Percentiles rank a stretch among this genome's conserved stretches.
phyloP scores from a whole-genome alignment of 2,329 filamentous ascomycete genomes.

The Apiospora kogelbergensis region DNA sequence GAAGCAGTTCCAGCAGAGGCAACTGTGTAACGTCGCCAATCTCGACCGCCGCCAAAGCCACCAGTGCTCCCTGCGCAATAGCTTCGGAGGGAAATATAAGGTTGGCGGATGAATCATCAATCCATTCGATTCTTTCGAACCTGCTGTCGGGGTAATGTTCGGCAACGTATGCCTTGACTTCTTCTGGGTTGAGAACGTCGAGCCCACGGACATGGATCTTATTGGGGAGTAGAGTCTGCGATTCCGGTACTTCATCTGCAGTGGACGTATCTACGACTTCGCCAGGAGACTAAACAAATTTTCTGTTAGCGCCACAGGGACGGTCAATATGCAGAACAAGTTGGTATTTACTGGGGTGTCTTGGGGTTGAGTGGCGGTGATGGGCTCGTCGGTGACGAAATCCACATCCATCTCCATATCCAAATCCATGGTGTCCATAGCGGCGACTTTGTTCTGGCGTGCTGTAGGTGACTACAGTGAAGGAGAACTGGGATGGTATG shows the following conservation, averaged over 20 bases:
- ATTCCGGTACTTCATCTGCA: slow-evolving; percentile 20
- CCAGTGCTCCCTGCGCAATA: slow-evolving; percentile 53
- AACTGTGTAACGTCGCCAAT: slow-evolving; percentile 55
- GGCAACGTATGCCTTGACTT: slow-evolving; percentile 74
- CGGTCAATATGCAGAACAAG: not conserved
- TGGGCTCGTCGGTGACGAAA: slow-evolving; percentile 44
- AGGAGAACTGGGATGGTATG: not conserved
- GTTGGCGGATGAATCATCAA: slow-evolving; percentile 90
- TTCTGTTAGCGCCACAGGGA: not conserved
- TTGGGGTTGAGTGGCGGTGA: slow-evolving; percentile 29
- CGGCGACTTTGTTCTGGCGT: slow-evolving; percentile 8
- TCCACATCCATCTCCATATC: slow-evolving; percentile 72
- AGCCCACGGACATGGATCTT: slow-evolving; percentile 86
- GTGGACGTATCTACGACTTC: slow-evolving; percentile 37
- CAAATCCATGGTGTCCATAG: slow-evolving; percentile 59
- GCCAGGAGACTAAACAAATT: slow-evolving; percentile 30
- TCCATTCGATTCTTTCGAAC: slow-evolving; percentile 79
- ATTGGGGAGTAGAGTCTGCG: slow-evolving; percentile 42
- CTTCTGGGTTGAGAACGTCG: slow-evolving; percentile 75
- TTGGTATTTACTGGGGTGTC: slow-evolving; percentile 29
- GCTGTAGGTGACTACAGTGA: not conserved
- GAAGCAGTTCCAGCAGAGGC: slow-evolving; percentile 62
- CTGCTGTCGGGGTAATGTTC: slow-evolving; percentile 61
- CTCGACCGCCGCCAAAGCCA: slow-evolving; percentile 51
- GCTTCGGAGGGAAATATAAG: slow-evolving; percentile 67